Base-by-base conservation (phyloP, 257 asterid species). In the Dorcoceras hygrometricum region DNA sequence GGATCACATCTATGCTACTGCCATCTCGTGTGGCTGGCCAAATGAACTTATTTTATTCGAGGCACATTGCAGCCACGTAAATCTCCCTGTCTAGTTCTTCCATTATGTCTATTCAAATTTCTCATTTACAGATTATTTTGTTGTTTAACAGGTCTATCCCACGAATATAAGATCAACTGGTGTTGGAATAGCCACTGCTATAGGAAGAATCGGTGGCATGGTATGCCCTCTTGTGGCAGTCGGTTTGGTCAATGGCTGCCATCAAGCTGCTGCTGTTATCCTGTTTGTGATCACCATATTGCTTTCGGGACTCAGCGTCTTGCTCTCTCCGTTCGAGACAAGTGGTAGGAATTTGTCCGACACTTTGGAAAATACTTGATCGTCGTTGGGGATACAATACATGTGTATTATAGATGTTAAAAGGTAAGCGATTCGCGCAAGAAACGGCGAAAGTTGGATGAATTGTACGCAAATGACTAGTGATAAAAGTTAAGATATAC, bases 121-220 rank as follows among this genome's bases (percentile, higher is more conserved):
- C 39, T 58, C 51, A 64, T 25, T 20, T 11, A 27, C 10, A 16
- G 5, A 25, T 62, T 57, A 9, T 5, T 29, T 46, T 29, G 28
- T 50, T 10, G 20, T 63, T 48, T 19, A 11, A 64, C 81, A 89
- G 95, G 79, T 84, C n/a, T 87, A 89, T 55, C 96, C 96, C 5
- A 89, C 96, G 9, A 78, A 64, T 63, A 63, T 84, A 61, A 80
- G 95, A 71, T 73, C 92, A 43, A 75, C 81, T 0, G 92, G 81
- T 0, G 90, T 81, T 34, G 96, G 96, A 70, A 59, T 80, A 24
- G 74, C 95, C 24, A 58, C 78, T 55, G 71, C 82, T 10, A 23
- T 89, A 4, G 96, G 96, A 62, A 81, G 79, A 76, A 68, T 80
- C 4, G 90, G 95, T 1, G 91, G 95, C 14, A 84, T 87, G 92